These are phyloP conservation scores for Talaromyces wortmannii DNA, from an alignment of 495 filamentous ascomycete genomes.

Conservation along the genomic window DNA sequence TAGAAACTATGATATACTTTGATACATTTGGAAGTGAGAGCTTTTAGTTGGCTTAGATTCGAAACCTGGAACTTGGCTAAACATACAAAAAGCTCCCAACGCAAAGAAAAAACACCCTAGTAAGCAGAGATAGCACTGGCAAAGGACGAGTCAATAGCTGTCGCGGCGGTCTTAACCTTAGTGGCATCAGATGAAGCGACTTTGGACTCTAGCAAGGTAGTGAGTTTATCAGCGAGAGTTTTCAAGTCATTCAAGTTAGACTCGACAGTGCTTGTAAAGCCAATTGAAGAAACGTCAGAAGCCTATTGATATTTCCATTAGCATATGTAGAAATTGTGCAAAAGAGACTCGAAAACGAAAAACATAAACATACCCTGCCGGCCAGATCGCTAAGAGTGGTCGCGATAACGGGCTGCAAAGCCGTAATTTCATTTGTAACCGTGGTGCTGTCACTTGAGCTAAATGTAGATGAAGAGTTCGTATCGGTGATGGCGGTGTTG, in stretches of 20 bases:
- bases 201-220: background rate
- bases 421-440: background rate
- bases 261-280: background rate
- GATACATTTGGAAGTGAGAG: background rate
- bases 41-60: background rate
- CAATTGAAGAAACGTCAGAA: background rate
- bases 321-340: background rate
- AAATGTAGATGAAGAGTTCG: background rate
- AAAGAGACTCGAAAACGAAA: background rate
- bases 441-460: background rate
- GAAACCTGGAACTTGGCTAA: background rate
- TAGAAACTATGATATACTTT: background rate
- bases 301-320: background rate
- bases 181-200: background rate
- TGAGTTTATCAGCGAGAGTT: background rate
- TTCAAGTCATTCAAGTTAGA: background rate
- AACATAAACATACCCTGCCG: background rate
- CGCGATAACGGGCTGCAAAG: background rate
- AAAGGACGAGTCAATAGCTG: slow-evolving; percentile 4
- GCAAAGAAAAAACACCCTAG: background rate
- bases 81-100: background rate
- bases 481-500: slow-evolving; percentile 4
- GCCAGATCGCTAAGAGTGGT: background rate
- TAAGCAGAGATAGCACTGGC: background rate
- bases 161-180: background rate